These are phyloP conservation scores for Corchorus olitorius DNA, from an alignment of 345 rosid genomes.

Conservation along the genomic window DNA sequence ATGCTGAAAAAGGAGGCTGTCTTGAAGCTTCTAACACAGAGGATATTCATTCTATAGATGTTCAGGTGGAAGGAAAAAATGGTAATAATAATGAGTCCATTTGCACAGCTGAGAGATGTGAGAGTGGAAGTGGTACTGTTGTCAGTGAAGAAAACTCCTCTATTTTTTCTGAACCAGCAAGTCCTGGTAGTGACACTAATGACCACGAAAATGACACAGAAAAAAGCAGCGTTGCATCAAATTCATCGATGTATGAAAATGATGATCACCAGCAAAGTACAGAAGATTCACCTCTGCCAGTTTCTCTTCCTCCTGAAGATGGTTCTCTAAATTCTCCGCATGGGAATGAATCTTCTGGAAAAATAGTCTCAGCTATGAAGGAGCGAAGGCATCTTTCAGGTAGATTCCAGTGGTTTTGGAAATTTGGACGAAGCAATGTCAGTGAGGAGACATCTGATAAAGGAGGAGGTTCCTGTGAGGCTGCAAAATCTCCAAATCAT, in stretches of 20 bases:
- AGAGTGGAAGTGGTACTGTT: constrained; percentile 34
- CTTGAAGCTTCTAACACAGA: constrained; percentile 28
- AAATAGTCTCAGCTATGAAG: constrained; percentile 32
- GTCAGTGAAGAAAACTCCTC: constrained; percentile 67
- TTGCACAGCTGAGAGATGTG: constrained; percentile 43
- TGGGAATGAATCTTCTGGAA: constrained; percentile 35
- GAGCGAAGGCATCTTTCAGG: constrained; percentile 63
- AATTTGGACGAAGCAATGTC: constrained; percentile 60
- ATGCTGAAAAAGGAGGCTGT: constrained; percentile 29
- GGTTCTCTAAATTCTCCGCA: constrained; percentile 33
- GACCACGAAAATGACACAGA: constrained; percentile 68
- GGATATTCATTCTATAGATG: constrained; percentile 27
- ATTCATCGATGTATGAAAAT: constrained; percentile 45
- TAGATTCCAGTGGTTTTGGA: constrained; percentile 95
- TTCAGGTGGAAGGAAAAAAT: constrained; percentile 36
- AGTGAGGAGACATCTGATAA: constrained; percentile 53
- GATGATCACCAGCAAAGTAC: constrained; percentile 40
- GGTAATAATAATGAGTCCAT: constrained; percentile 28
- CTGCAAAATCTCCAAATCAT: constrained; percentile 35
- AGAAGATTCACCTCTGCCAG: constrained; percentile 53
- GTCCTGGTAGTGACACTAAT: constrained; percentile 51
- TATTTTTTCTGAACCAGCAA: constrained; percentile 47
- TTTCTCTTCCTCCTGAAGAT: constrained; percentile 51
- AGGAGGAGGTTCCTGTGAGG: constrained; percentile 31
- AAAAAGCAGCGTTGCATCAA: constrained; percentile 65